Evolutionary conservation across 2,329 filamentous ascomycete genomes (phyloP), one percentile per base, ranked within the genome.

Genomic region (Diaporthe capsici): DNA sequence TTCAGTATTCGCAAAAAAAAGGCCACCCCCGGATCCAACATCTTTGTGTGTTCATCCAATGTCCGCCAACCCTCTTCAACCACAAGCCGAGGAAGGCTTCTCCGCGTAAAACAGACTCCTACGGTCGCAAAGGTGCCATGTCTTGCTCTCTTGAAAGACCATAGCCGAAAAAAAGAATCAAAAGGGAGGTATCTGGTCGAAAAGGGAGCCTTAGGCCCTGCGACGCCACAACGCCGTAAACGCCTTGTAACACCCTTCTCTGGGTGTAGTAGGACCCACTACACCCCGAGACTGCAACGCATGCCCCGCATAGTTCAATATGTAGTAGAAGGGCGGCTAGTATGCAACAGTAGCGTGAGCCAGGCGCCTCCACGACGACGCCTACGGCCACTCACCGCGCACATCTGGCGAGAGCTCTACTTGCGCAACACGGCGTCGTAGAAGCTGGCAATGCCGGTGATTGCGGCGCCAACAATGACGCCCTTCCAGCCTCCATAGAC

Each of bases 391-490:
- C 12, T 25, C 22, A 17, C 34, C 51, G 71, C 44, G 17, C 47
- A 73, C 31, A 63, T 17, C 22, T 49, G 57, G 20, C 37, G n/a
- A 61, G 31, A 20, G 10, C 34, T 65, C 81, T 88, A 93, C 83
- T 92, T 94, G 85, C 90, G 92, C 82, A 96, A 84, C 34, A 94
- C 92, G 53, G 94, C 94, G 78, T 96, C 94, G 83, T 96, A 97
- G 77, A 97, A 84, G 78, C 93, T 93, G 65, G 92, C 88, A 39
- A 96, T 81, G 31, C 90, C 90, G 6, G 92, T 93, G 78, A 96
- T 91, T 73, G 89, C 90, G 9, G 92, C 88, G 65, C 93, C 93
- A 47, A 93, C 90, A 65, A 96, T 83, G 67, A 95, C 86, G 49
- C 93, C 93, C 80, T 91, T 88, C 84, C 92, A 94, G 76, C 93